phyloP scores from a whole-genome alignment of 768 basidiomycete species.

The Gloeopeniophorella convolvens region DNA sequence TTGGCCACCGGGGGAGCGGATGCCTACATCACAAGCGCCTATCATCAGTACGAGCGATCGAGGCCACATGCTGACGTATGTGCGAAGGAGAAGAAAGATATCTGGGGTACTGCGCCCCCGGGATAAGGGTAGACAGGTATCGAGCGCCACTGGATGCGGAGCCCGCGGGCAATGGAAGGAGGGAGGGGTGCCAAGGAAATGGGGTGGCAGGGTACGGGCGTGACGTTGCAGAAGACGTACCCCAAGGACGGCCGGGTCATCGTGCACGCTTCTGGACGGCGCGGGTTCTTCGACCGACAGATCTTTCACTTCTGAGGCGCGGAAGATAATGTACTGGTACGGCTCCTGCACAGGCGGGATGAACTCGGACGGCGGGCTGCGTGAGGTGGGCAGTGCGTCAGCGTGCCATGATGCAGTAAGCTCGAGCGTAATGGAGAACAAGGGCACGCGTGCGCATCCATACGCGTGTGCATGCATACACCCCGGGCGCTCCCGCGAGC shows the following conservation, averaged over 20 bases:
- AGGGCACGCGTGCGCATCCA: constrained; percentile 51
- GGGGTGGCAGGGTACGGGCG: constrained; percentile 15
- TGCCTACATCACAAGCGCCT: constrained; percentile 31
- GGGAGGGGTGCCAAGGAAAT: constrained; percentile 13
- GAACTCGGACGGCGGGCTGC: constrained; percentile 65
- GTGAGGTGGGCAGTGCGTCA: constrained; percentile 26
- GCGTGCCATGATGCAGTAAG: neutral
- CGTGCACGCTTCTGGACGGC: constrained; percentile 55
- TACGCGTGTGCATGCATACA: constrained; percentile 53
- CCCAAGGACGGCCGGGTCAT: constrained; percentile 80
- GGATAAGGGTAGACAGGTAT: constrained; percentile 38
- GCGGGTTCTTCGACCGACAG: constrained; percentile 73
- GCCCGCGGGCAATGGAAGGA: constrained; percentile 25
- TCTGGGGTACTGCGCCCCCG: constrained; percentile 44
- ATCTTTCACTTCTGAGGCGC: constrained; percentile 85
- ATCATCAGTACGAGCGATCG: constrained; percentile 4
- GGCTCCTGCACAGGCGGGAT: constrained; percentile 80
- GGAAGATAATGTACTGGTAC: constrained; percentile 88
- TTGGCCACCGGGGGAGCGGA: constrained; percentile 38
- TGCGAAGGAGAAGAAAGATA: constrained; percentile 60
- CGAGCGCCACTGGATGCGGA: too few relatives aligned
- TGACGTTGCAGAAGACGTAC: constrained; percentile 36
- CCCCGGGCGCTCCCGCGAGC: constrained; percentile 31
- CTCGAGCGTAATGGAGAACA: constrained; percentile 39
- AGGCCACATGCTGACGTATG: constrained; percentile 30